Conservation (phyloP, 83 land plant genomes). For the Thuja plicata region DNA sequence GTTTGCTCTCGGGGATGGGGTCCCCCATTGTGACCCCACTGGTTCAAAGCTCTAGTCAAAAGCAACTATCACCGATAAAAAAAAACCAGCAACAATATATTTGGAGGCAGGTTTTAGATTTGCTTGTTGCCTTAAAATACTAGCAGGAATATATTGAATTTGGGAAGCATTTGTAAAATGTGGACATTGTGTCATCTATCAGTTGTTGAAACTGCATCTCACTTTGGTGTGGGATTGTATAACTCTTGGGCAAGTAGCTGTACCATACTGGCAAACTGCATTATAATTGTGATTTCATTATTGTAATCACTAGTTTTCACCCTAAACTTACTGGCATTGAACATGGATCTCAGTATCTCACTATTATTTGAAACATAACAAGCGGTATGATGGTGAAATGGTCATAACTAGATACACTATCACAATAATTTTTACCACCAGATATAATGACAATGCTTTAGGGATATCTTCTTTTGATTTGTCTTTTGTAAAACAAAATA, state of each 20-base stretch:
- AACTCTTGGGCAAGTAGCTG: background rate
- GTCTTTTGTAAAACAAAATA: too few species aligned
- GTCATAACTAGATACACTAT: background rate
- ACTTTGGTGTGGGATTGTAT: background rate
- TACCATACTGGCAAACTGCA: background rate
- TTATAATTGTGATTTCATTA: background rate
- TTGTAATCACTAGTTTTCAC: background rate
- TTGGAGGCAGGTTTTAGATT: background rate
- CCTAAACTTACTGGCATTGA: background rate
- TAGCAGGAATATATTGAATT: background rate
- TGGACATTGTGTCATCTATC: background rate
- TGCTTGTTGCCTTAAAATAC: background rate
- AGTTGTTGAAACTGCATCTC: background rate
- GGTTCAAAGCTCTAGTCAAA: too few species aligned
- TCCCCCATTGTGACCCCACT: too few species aligned
- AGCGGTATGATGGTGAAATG: background rate
- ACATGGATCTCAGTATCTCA: background rate
- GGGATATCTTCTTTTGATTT: background rate
- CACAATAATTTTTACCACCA: background rate
- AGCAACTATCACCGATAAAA: too few species aligned
- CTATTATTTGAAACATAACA: background rate
- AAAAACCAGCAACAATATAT: background rate
- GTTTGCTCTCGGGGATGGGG: too few species aligned
- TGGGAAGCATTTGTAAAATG: background rate
- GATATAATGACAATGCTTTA: background rate